Percentiles rank a stretch among this genome's conserved stretches.
Conservation (phyloP, 805 yeast species). For the Candida vaughaniae region DNA sequence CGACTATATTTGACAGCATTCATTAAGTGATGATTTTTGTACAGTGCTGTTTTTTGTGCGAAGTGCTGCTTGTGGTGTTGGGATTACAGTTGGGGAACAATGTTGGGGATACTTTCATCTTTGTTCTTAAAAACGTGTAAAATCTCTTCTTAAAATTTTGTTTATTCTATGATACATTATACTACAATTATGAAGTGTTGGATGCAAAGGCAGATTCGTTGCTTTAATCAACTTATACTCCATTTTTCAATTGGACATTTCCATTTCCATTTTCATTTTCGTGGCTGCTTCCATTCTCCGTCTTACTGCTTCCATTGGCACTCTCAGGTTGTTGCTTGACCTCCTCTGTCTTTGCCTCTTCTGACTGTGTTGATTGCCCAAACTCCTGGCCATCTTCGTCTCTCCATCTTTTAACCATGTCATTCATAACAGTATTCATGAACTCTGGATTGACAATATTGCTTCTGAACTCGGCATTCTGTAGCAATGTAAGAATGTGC, state of each 20-base stretch:
- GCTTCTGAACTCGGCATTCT: conserved; percentile 51
- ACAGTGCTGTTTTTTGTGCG: too few species aligned
- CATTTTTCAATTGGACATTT: neutral
- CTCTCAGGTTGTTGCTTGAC: neutral
- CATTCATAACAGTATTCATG: conserved; percentile 62
- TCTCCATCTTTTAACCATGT: conserved; percentile 73
- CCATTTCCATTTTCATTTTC: neutral
- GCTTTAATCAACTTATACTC: too few species aligned
- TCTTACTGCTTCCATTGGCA: neutral
- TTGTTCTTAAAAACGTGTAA: too few species aligned
- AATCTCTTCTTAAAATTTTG: too few species aligned
- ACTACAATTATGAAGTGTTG: too few species aligned
- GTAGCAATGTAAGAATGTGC: conserved; percentile 68
- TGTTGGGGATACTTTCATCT: too few species aligned
- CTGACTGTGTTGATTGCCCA: neutral
- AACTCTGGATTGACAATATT: conserved; percentile 57
- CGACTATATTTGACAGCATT: conserved; percentile 14
- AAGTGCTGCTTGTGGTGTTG: too few species aligned
- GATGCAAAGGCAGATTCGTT: too few species aligned
- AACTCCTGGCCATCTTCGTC: conserved; percentile 2
- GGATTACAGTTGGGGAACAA: too few species aligned
- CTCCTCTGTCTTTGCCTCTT: neutral
- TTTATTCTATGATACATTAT: too few species aligned
- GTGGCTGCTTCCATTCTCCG: neutral
- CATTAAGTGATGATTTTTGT: conserved; percentile 3